These are phyloP conservation scores for Phytophthora quininea DNA, from an alignment of 352 stramenopile genomes.

Conservation along the genomic window DNA sequence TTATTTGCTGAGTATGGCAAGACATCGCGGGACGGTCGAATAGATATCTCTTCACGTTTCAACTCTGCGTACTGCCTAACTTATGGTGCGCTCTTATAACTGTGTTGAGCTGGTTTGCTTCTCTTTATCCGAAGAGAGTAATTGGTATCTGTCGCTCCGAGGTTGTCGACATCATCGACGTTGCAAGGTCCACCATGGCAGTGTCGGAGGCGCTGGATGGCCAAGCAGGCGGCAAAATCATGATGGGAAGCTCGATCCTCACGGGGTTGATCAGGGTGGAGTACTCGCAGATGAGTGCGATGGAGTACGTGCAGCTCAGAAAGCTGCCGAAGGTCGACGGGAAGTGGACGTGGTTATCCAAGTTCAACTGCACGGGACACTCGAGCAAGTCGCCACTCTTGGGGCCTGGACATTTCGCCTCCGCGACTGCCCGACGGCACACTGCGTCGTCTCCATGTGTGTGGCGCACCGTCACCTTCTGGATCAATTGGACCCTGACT, in stretches of 20 bases:
- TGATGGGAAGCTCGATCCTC: constrained; percentile 45
- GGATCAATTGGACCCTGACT: constrained; percentile 61
- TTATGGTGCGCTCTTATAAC: constrained; percentile 23
- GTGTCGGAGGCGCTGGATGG: constrained; percentile 14
- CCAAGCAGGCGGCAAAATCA: constrained; percentile 31
- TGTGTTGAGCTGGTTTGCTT: not conserved
- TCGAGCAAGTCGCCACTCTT: constrained; percentile 61
- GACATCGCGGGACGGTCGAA: constrained; percentile 23
- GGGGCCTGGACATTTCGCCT: constrained; percentile 60
- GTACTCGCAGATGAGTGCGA: constrained; percentile 69
- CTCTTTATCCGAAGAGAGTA: constrained; percentile 25
- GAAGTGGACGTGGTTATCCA: constrained; percentile 61
- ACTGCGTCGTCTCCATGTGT: constrained; percentile 40
- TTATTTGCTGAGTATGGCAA: constrained; percentile 45
- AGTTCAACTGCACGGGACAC: constrained; percentile 59
- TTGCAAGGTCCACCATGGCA: constrained; percentile 16
- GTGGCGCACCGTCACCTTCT: constrained; percentile 63
- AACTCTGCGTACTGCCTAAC: not conserved
- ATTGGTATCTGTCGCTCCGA: constrained; percentile 22
- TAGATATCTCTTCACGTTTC: constrained; percentile 39
- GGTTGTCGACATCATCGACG: constrained; percentile 25
- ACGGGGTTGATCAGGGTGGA: constrained; percentile 30
- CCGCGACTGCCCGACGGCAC: constrained; percentile 48
- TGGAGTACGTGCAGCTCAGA: constrained; percentile 64
- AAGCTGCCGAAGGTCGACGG: constrained; percentile 60